Evolutionary conservation across 2,329 filamentous ascomycete species (phyloP).

Genomic region (Drechmeria coniospora): DNA sequence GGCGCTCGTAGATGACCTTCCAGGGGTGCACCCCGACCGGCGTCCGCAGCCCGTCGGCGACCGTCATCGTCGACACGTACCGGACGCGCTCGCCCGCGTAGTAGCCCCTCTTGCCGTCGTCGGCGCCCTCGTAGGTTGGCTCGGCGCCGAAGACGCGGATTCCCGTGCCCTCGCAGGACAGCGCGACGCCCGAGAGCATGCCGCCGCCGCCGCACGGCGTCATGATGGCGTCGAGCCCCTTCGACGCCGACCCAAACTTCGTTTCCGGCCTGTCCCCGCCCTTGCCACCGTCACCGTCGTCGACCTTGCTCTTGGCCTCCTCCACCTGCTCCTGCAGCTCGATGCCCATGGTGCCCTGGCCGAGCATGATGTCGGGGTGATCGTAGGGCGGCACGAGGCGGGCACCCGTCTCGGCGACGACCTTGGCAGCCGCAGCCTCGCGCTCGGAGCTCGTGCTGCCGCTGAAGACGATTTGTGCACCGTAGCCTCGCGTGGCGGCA

Average conservation of each 20-base stretch:
- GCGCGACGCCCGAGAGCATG: slow-evolving; percentile 69
- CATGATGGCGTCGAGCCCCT: slow-evolving; percentile 52
- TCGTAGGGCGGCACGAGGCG: slow-evolving; percentile 81
- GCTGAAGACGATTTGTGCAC: slow-evolving; percentile 64
- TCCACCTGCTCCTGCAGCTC: slow-evolving; percentile 65
- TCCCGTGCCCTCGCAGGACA: slow-evolving; percentile 55
- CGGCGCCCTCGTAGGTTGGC: slow-evolving; percentile 65
- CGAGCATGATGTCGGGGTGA: slow-evolving; percentile 79
- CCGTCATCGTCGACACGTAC: slow-evolving; percentile 58
- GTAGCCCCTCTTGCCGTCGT: slow-evolving; percentile 65
- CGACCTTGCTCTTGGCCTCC: slow-evolving; percentile 36
- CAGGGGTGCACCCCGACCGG: slow-evolving; percentile 66
- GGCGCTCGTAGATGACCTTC: slow-evolving; percentile 55
- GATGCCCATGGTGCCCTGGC: slow-evolving; percentile 78
- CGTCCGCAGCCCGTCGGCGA: slow-evolving; percentile 80
- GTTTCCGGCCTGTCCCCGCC: slow-evolving; percentile 4
- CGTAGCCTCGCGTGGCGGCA: slow-evolving; percentile 63
- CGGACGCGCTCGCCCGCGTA: slow-evolving; percentile 47
- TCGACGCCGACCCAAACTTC: slow-evolving; percentile 1
- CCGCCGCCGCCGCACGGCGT: slow-evolving; percentile 80
- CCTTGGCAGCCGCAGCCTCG: slow-evolving; percentile 56
- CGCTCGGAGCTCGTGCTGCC: slow-evolving; percentile 69
- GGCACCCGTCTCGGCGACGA: slow-evolving; percentile 58
- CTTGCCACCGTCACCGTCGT: slow-evolving; percentile 4
- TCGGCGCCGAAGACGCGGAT: slow-evolving; percentile 77